Base-by-base conservation (phyloP, 1,139 yeast species). In the Yamadazyma membranifaciens region DNA sequence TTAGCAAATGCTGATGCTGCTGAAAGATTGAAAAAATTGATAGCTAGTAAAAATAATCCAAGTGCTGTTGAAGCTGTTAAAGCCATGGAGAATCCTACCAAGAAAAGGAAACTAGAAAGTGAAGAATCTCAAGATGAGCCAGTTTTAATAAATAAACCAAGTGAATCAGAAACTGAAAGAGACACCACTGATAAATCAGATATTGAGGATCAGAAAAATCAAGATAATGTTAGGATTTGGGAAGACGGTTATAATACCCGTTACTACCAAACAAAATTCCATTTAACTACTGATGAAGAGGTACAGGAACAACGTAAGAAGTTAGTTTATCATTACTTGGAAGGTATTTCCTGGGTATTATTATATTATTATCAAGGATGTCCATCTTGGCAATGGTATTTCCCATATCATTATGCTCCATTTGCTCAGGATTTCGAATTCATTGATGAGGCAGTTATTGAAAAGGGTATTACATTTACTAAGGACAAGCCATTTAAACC, bases 381-480 rank as follows among this genome's bases (percentile, higher is more conserved):
- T 65, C 95, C 96, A 0, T 91, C 98, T 0, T 94, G 99, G 99
- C 85, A 83, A 43, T 94, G 98, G 98, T 94, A 80, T 61, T 94
- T 84, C 55, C 98, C 98, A 0, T 92, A 83, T 59, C 98, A 94
- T 60, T 94, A 94, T 65, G 98, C 98, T 0, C 99, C 99, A 14
- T 89, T 92, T 71, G 98, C 98, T 0, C 75, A 85, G 7, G 99
- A 94, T 60, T 85, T 94, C 55, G 68, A 63, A 3, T 77, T 81
- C 38, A 64, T 89, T 34, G 54, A 57, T 14, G 67, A 60, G 3
- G 57, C 70, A 11, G 59, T 70, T 10, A 73, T 76, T 1, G 80
- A 76, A 27, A 62, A 84, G 33, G 73, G 83, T 1, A 73, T 91
- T 35, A 63, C 68, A 31, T 91, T 92, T 56, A 73, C 76, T 10